Percentiles rank a stretch among this genome's conserved stretches.
These are phyloP conservation scores for Capsicum pubescens DNA, from an alignment of 257 asterid genomes.

Conservation along the genomic window DNA sequence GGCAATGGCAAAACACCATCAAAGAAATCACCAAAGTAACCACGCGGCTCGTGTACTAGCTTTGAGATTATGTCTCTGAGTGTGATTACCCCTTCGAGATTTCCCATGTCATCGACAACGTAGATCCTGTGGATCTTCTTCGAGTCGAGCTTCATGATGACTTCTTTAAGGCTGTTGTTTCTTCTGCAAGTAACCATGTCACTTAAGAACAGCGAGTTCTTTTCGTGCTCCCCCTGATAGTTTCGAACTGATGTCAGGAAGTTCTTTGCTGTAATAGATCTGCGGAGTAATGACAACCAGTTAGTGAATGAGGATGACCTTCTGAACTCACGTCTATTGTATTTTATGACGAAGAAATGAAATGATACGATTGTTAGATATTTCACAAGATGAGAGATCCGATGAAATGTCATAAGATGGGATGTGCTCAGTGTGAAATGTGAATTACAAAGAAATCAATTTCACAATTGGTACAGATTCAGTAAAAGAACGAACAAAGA, in stretches of 20 bases:
- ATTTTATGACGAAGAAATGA: neutral
- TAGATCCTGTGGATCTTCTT: constrained; percentile 86
- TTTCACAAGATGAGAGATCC: neutral
- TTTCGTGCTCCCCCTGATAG: constrained; percentile 53
- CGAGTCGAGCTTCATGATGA: constrained; percentile 70
- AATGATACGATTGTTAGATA: neutral
- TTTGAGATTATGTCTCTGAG: constrained; percentile 94
- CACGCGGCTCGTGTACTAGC: constrained; percentile 97
- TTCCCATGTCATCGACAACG: constrained; percentile 70
- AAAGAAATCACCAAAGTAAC: constrained; percentile 97
- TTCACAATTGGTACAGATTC: neutral
- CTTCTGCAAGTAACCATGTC: constrained; percentile 81
- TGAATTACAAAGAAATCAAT: neutral
- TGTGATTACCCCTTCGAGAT: constrained; percentile 83
- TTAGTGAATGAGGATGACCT: neutral
- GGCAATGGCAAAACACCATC: constrained; percentile 97
- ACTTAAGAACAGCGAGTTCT: constrained; percentile 50
- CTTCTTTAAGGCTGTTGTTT: constrained; percentile 67
- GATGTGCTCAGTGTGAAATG: neutral
- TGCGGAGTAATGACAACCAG: constrained; percentile 34
- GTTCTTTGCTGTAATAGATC: constrained; percentile 90
- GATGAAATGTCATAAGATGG: neutral
- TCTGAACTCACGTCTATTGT: neutral
- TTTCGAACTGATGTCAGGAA: constrained; percentile 72
- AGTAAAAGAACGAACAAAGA: neutral